Conservation (phyloP, 23 red algal species). For the Gracilaria domingensis region DNA sequence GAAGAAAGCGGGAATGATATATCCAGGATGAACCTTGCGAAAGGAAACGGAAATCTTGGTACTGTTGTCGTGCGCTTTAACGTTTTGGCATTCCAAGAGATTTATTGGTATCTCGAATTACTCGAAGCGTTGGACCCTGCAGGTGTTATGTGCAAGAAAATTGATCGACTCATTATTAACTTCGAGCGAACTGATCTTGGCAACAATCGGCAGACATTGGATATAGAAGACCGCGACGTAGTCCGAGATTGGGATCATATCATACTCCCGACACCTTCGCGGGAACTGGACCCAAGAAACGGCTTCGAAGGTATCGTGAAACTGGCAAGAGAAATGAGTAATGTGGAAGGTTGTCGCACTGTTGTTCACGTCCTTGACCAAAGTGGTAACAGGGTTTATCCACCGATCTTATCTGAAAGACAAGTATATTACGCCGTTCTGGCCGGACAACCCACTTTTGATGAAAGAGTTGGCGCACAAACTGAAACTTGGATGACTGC, state of each 20-base stretch:
- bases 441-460: constrained; percentile 79
- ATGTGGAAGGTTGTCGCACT: constrained; percentile 50
- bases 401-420: constrained; percentile 32
- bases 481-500: constrained; percentile 71
- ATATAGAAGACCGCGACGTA: constrained; percentile 48
- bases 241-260: constrained; percentile 45
- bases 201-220: background rate
- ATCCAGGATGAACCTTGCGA: constrained; percentile 46
- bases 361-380: constrained; percentile 51
- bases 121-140: constrained; percentile 43
- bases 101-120: constrained; percentile 56
- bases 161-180: constrained; percentile 65
- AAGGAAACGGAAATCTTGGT: constrained; percentile 60
- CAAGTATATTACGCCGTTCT: constrained; percentile 79
- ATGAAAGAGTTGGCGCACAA: constrained; percentile 55
- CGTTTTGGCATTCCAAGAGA: constrained; percentile 12
- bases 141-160: constrained; percentile 53
- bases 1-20: constrained; percentile 47
- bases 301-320: constrained; percentile 34
- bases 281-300: constrained; percentile 22
- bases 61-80: constrained; percentile 59
- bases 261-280: background rate
- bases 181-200: constrained; percentile 37
- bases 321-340: constrained; percentile 39
- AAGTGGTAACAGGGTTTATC: constrained; percentile 41